phyloP scores from a whole-genome alignment of 78 protist genomes.

The Dictyostelium firmibasis region DNA sequence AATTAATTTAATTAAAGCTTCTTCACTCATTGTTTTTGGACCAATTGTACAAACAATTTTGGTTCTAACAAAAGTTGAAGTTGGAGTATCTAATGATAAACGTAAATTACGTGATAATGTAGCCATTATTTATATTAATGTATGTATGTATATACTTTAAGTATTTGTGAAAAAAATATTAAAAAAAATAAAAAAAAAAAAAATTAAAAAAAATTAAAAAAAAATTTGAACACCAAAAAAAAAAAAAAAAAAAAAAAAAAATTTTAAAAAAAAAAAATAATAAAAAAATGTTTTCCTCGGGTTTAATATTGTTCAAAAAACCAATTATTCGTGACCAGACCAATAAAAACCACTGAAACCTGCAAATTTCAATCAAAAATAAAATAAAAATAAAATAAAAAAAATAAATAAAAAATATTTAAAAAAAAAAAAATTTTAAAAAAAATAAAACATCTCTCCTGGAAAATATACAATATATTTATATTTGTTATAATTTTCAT shows the following conservation, averaged over 20 bases:
- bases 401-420: not conserved
- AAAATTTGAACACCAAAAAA: not conserved
- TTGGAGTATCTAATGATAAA: slow-evolving; percentile 62
- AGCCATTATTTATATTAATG: slow-evolving; percentile 32
- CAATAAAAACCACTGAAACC: too few species aligned
- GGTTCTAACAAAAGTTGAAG: slow-evolving; percentile 53
- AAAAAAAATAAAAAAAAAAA: not conserved
- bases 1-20: slow-evolving; percentile 79
- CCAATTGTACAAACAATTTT: slow-evolving; percentile 93
- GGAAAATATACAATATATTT: too few species aligned
- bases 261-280: not conserved
- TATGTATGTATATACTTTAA: not conserved
- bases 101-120: slow-evolving; percentile 79
- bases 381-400: not conserved
- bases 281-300: not conserved
- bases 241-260: not conserved
- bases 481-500: too few species aligned
- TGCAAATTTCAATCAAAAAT: too few species aligned
- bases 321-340: not conserved
- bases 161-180: not conserved
- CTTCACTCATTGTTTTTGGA: slow-evolving; percentile 93
- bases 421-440: not conserved
- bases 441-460: not conserved
- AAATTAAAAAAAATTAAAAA: not conserved
- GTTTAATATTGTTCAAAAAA: not conserved